Evolutionary conservation across 306 rosid genomes (phyloP), one percentile per base, ranked within the genome.

Genomic region (Citrullus amarus): DNA sequence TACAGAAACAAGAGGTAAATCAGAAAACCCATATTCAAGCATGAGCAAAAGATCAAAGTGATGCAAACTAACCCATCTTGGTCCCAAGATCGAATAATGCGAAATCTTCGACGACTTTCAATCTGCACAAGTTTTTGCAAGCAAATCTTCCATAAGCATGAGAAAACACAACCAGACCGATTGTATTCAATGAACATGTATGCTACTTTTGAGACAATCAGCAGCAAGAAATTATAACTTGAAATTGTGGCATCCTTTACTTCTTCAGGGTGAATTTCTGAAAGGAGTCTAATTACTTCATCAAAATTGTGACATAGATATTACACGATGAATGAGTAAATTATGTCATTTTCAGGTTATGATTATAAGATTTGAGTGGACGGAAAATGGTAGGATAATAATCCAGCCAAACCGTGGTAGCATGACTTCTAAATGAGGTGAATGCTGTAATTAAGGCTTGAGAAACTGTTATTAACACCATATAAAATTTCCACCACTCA

Each of bases 51-150:
- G 75, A 77, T 63, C 56, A 20, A 71, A 34, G 34, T 44, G 70
- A 9, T 28, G 73, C 9, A 80, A 53, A 76, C 97, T 59, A 78
- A 91, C 99, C 99, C 97, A 83, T 95, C 99, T 85, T 95, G 99
- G 83, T 91, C 96, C 97, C 90, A 85, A 51, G 96, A 88, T 74
- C 81, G 90, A 80, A 87, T 75, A 73, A 91, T 91, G 53, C 78
- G 89, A 84, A 92, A 90, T 82, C 99, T 85, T 81, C 97, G 84
- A 54, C 88, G 93, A 86, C 99, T 90, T 88, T 91, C 97, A 83
- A 92, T 87, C 98, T 95, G 97, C 86, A 78, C 66, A 79, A 58
- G 58, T 73, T 48, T 73, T 73, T 16, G 28, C 43, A 73, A 54
- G 77, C 28, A 73, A 8, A 50, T 25, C 15, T 16, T 15, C 7